Conservation (phyloP, 2,329 filamentous ascomycete species). For the Cladophialophora chaetospira region DNA sequence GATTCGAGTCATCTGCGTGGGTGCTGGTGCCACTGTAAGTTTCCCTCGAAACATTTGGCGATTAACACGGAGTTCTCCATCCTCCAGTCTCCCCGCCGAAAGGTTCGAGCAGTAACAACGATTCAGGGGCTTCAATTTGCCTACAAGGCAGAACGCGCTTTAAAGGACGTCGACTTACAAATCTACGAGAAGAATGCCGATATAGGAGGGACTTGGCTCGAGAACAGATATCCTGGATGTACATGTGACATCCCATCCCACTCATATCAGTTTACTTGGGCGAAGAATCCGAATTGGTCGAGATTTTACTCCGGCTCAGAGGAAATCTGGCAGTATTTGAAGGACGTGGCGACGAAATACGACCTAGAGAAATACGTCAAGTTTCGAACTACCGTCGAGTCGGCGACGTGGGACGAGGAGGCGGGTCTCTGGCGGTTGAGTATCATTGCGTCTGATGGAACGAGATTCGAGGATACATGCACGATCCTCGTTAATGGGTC, state of each 20-base stretch:
- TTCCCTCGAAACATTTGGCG: too few species aligned
- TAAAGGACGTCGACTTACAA: slow-evolving; percentile 30
- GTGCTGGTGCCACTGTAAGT: slow-evolving; percentile 36
- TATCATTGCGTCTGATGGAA: slow-evolving; percentile 17
- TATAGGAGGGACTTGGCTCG: slow-evolving; percentile 38
- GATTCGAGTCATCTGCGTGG: slow-evolving; percentile 29
- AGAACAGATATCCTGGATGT: slow-evolving; percentile 39
- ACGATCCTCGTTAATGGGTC: slow-evolving; percentile 44
- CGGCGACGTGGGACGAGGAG: slow-evolving; percentile 31
- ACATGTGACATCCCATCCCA: slow-evolving; percentile 49
- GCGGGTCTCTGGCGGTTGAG: slow-evolving; percentile 17
- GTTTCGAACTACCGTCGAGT: slow-evolving; percentile 29
- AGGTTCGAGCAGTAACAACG: too few species aligned
- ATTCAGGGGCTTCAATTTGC: slow-evolving; percentile 37
- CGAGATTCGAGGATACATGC: slow-evolving; percentile 23
- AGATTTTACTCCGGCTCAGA: slow-evolving; percentile 33
- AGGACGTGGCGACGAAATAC: slow-evolving; percentile 33
- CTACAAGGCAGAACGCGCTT: slow-evolving; percentile 30
- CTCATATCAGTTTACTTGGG: slow-evolving; percentile 57
- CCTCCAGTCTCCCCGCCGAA: too few species aligned
- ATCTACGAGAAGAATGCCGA: slow-evolving; percentile 37
- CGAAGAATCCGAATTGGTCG: slow-evolving; percentile 41
- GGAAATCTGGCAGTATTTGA: slow-evolving; percentile 37
- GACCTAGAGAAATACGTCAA: slow-evolving; percentile 34
- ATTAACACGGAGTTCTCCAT: too few species aligned